Conservation (phyloP, 140 eudicot species). For the Cichorium intybus region DNA sequence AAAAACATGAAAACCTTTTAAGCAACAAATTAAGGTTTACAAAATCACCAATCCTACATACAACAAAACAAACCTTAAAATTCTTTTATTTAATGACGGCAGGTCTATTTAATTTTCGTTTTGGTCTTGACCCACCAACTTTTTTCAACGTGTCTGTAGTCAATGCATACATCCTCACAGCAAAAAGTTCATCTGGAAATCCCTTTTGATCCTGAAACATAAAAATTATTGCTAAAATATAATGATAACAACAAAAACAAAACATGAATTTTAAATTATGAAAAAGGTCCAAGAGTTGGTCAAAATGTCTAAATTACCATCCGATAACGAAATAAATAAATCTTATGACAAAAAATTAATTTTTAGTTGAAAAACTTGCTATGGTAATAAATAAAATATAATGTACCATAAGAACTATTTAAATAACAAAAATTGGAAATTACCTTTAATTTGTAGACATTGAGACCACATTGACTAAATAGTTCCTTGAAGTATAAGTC, state of each 20-base stretch:
- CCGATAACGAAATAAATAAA: neutral
- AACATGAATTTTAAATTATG: too few relatives aligned
- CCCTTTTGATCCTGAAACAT: slow-evolving; percentile 73
- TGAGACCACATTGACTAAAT: slow-evolving; percentile 68
- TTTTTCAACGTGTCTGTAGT: slow-evolving; percentile 58
- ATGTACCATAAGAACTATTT: neutral
- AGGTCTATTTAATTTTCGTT: slow-evolving; percentile 55
- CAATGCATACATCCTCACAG: slow-evolving; percentile 91
- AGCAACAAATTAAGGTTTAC: neutral
- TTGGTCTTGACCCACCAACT: slow-evolving; percentile 41
- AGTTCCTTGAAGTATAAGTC: slow-evolving; percentile 90
- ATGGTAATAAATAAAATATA: too few relatives aligned
- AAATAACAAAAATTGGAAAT: neutral
- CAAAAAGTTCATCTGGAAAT: slow-evolving; percentile 78
- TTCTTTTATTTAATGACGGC: slow-evolving; percentile 53
- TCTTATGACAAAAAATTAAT: too few relatives aligned
- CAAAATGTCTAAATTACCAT: neutral
- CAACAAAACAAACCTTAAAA: slow-evolving; percentile 3
- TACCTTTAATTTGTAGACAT: slow-evolving; percentile 64
- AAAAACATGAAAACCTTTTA: neutral
- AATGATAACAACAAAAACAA: too few relatives aligned
- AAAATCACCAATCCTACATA: slow-evolving; percentile 8
- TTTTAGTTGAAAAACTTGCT: too few relatives aligned
- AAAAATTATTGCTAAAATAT: neutral
- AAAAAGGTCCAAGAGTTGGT: neutral